A percentile compares a stretch with the other conserved stretches of the same genome.
Conservation (phyloP, 306 rosid species). For the Lablab purpureus region DNA sequence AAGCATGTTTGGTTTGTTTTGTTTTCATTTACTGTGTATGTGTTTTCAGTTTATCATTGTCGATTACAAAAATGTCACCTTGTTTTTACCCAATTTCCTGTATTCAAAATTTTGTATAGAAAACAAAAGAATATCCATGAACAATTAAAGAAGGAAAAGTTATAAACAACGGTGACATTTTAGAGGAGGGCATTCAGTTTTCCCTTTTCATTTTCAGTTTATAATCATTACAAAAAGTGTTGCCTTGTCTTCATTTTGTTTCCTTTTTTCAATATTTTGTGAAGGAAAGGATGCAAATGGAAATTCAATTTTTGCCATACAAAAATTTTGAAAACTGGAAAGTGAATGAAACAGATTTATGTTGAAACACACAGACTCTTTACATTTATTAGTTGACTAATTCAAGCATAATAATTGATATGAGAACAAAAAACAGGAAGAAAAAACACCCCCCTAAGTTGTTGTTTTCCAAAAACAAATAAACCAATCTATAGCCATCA, state of each 20-base stretch:
- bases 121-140: not conserved
- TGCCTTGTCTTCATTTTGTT: not conserved
- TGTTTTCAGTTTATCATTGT: not conserved
- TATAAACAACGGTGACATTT: not conserved
- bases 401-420: not conserved
- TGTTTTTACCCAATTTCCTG: not conserved
- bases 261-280: not conserved
- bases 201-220: not conserved
- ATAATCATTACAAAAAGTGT: not conserved
- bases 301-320: conserved; percentile 1
- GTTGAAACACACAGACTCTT: not conserved
- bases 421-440: not conserved
- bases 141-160: conserved; percentile 6
- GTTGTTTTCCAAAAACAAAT: not conserved
- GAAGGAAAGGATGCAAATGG: not conserved
- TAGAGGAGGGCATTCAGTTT: not conserved
- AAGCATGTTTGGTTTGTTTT: conserved; percentile 16
- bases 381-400: not conserved
- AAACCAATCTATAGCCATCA: conserved; percentile 9
- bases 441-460: too few species aligned
- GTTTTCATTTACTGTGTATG: not conserved
- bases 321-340: conserved; percentile 18
- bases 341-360: not conserved
- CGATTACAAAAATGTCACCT: not conserved
- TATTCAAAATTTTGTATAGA: not conserved